These are phyloP conservation scores for Vachellia collinsii DNA, from an alignment of 306 rosid genomes.

Conservation along the genomic window DNA sequence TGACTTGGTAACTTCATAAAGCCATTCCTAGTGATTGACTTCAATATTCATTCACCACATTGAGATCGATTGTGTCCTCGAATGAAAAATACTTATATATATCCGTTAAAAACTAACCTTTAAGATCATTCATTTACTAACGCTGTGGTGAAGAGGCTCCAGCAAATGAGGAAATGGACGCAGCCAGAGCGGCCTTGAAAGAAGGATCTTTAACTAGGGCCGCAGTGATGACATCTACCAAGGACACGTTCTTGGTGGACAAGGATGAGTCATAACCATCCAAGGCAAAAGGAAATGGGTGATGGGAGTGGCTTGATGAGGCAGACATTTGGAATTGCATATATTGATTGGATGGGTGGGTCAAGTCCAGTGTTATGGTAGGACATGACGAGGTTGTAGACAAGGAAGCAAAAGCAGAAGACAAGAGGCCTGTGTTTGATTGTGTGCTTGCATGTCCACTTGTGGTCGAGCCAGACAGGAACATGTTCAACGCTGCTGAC, in stretches of 20 bases:
- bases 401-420: slow-evolving; percentile 44
- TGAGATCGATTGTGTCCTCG: not conserved
- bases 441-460: not conserved
- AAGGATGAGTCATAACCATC: slow-evolving; percentile 34
- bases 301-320: slow-evolving; percentile 11
- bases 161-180: slow-evolving; percentile 45
- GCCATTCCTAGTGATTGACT: not conserved
- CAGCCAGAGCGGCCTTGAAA: slow-evolving; percentile 38
- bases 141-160: slow-evolving; percentile 22
- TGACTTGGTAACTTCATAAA: not conserved
- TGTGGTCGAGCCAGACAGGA: slow-evolving; percentile 42
- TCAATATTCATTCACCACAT: not conserved
- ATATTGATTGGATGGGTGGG: slow-evolving; percentile 25
- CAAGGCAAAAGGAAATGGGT: slow-evolving; percentile 34
- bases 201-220: slow-evolving; percentile 44
- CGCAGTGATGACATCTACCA: slow-evolving; percentile 47
- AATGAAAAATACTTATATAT: not conserved
- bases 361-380: slow-evolving; percentile 49
- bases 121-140: not conserved
- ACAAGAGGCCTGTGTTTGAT: slow-evolving; percentile 35
- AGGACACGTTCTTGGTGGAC: slow-evolving; percentile 13
- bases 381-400: slow-evolving; percentile 46
- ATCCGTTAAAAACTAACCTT: not conserved
- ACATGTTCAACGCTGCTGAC: slow-evolving; percentile 47
- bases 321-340: slow-evolving; percentile 39